Conservation (phyloP, 2,329 filamentous ascomycete species). For the Exophiala bonariae region DNA sequence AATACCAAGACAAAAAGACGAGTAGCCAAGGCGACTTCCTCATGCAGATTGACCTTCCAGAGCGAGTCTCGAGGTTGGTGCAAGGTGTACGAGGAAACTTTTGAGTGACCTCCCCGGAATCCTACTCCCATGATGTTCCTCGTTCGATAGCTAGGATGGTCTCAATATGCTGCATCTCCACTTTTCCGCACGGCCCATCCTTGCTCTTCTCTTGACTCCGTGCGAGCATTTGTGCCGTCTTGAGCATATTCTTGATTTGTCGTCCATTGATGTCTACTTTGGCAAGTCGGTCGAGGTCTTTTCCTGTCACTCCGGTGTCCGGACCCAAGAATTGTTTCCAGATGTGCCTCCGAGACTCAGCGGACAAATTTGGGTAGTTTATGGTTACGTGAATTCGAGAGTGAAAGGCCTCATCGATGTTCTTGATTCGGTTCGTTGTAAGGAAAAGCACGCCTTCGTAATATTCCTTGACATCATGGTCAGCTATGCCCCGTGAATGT, state of each 20-base stretch:
- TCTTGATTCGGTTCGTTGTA: conserved; percentile 34
- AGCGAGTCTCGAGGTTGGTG: too few relatives aligned
- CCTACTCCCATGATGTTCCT: conserved; percentile 21
- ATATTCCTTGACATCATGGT: conserved; percentile 24
- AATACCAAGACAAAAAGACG: too few relatives aligned
- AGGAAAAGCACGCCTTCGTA: conserved; percentile 34
- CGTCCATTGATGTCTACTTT: conserved; percentile 31
- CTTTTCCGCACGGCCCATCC: conserved; percentile 16
- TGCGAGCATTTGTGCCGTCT: conserved; percentile 44
- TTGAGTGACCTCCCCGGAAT: too few relatives aligned
- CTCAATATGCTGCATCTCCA: conserved; percentile 33
- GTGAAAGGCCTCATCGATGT: conserved; percentile 37
- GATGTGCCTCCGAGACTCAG: conserved; percentile 17
- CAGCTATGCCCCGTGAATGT: background rate
- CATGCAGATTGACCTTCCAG: too few relatives aligned
- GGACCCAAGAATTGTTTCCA: conserved; percentile 20
- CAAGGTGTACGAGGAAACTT: too few relatives aligned
- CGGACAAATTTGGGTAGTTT: conserved; percentile 44
- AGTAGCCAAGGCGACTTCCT: too few relatives aligned
- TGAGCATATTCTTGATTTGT: conserved; percentile 48
- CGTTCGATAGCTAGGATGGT: conserved; percentile 35
- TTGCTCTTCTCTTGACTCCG: conserved; percentile 15
- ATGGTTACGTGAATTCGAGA: conserved; percentile 45
- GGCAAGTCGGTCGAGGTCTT: conserved; percentile 18
- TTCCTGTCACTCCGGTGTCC: conserved; percentile 7